A percentile compares a stretch with the other conserved stretches of the same genome.
Evolutionary conservation across 2,329 filamentous ascomycete species (phyloP).

Genomic region (Diplodia intermedia): DNA sequence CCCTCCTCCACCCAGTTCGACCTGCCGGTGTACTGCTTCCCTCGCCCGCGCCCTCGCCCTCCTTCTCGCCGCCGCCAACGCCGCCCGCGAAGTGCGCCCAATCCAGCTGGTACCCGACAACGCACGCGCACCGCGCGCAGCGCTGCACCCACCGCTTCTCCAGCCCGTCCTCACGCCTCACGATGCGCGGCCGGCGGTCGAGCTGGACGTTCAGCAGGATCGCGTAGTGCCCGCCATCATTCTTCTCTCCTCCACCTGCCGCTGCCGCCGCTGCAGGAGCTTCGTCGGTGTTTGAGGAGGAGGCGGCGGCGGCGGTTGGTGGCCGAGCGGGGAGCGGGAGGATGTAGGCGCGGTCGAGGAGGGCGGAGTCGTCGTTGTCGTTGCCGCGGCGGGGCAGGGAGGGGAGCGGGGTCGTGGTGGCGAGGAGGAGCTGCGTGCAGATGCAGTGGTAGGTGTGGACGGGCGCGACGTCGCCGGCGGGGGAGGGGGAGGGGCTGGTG

Average conservation of each 20-base stretch:
- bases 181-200: conserved; percentile 58
- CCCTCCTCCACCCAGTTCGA: conserved; percentile 46
- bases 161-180: conserved; percentile 67
- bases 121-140: conserved; percentile 67
- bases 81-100: conserved; percentile 53
- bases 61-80: conserved; percentile 33
- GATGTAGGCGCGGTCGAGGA: conserved; percentile 63
- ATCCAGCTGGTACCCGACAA: conserved; percentile 69
- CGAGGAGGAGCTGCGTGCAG: conserved; percentile 69
- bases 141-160: conserved; percentile 68
- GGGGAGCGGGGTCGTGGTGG: conserved; percentile 61
- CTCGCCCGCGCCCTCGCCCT: conserved; percentile 45
- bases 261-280: too few species aligned
- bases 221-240: conserved; percentile 51
- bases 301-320: conserved; percentile 6
- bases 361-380: conserved; percentile 31
- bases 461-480: conserved; percentile 31
- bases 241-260: neutral
- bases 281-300: neutral
- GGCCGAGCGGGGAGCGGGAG: conserved; percentile 55
- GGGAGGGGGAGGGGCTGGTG: conserved; percentile 1
- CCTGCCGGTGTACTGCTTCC: conserved; percentile 35
- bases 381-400: conserved; percentile 59
- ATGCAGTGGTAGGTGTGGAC: conserved; percentile 68
- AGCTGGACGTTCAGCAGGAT: conserved; percentile 58